These are phyloP conservation scores for Polychaeton citri DNA, from an alignment of 2,329 filamentous ascomycete genomes.

Conservation along the genomic window DNA sequence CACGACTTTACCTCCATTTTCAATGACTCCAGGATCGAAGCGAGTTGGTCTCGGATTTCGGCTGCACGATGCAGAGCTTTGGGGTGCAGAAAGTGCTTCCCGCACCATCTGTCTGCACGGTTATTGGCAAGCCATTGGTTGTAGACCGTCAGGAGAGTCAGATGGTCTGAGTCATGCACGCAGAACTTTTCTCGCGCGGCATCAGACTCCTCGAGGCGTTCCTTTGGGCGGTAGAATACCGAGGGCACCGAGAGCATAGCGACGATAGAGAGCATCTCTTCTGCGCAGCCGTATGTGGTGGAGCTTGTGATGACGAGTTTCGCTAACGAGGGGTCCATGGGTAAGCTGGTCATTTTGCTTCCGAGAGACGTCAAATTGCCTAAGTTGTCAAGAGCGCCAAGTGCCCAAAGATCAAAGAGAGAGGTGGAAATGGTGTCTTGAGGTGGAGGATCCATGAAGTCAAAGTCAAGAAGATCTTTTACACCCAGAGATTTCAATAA, in stretches of 20 bases:
- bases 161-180: conserved; percentile 90
- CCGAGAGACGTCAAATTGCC: conserved; percentile 82
- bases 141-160: conserved; percentile 92
- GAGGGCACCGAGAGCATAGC: conserved; percentile 95
- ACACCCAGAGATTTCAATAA: conserved; percentile 90
- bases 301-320: conserved; percentile 88
- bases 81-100: conserved; percentile 85
- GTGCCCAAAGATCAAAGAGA: conserved; percentile 91
- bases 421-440: conserved; percentile 97
- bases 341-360: conserved; percentile 89
- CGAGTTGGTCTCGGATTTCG: conserved; percentile 85
- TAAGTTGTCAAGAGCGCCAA: conserved; percentile 85
- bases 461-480: conserved; percentile 86
- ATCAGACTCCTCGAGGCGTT: conserved; percentile 92
- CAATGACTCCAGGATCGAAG: conserved; percentile 88
- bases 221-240: conserved; percentile 93
- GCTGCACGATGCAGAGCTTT: conserved; percentile 84
- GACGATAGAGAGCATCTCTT: conserved; percentile 97
- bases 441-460: conserved; percentile 97
- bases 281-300: conserved; percentile 64
- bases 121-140: conserved; percentile 89
- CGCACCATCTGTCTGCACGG: conserved; percentile 81
- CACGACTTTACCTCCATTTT: conserved; percentile 80
- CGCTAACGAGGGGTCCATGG: conserved; percentile 91
- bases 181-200: conserved; percentile 95